Evolutionary conservation across 257 asterid species (phyloP).

Genomic region (Ballota nigra): DNA sequence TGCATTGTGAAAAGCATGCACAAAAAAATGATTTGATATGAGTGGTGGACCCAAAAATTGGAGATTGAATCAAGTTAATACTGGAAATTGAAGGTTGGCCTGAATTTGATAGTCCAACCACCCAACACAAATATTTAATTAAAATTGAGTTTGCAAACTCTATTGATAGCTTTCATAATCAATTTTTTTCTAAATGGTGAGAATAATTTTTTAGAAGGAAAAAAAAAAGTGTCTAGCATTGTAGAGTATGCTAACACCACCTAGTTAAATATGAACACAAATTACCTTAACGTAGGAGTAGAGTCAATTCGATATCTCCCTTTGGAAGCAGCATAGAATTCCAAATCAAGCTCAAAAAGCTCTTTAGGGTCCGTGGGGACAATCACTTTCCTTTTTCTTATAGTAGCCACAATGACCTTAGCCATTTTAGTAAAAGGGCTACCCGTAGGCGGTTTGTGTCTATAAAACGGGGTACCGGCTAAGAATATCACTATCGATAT

Average conservation of each 20-base stretch:
- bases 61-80: background rate
- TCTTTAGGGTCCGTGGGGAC: constrained; percentile 61
- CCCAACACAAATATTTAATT: too few species aligned
- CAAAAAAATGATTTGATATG: too few species aligned
- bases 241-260: too few species aligned
- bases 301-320: constrained; percentile 68
- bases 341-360: constrained; percentile 58
- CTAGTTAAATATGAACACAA: constrained; percentile 12
- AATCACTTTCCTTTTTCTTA: constrained; percentile 50
- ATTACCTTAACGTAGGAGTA: constrained; percentile 60
- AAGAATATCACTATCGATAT: constrained; percentile 59
- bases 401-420: constrained; percentile 63
- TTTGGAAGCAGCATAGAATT: constrained; percentile 36
- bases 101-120: too few species aligned
- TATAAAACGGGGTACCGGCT: constrained; percentile 68
- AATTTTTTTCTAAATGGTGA: too few species aligned
- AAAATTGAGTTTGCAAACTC: too few species aligned
- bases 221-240: too few species aligned
- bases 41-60: too few species aligned
- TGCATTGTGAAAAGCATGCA: too few species aligned
- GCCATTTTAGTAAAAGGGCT: constrained; percentile 87
- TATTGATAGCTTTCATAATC: too few species aligned
- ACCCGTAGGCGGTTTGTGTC: constrained; percentile 79
- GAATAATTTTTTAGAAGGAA: too few species aligned
- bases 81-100: too few species aligned